Evolutionary conservation across 495 filamentous ascomycete species (phyloP).

Genomic region (Aspergillus mulundensis): DNA sequence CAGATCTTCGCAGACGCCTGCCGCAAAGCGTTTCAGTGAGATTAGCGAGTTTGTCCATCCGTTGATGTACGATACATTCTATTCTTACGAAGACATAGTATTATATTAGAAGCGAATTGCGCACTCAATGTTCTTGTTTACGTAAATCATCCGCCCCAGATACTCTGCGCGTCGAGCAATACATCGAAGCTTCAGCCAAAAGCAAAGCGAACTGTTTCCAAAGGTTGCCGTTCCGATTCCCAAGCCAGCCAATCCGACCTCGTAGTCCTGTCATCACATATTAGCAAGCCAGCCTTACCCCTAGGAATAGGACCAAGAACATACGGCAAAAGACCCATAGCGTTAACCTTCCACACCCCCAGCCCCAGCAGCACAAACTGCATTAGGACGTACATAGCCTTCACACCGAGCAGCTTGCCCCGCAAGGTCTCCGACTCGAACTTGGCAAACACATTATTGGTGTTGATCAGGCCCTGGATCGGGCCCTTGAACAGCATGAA

Average conservation of each 20-base stretch:
- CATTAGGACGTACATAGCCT: constrained; percentile 80
- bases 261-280: constrained; percentile 61
- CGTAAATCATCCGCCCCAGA: too few relatives aligned
- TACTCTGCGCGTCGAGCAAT: too few relatives aligned
- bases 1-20: constrained; percentile 44
- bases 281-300: constrained; percentile 11
- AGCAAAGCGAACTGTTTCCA: constrained; percentile 63
- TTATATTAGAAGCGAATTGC: background rate
- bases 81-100: background rate
- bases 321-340: constrained; percentile 92
- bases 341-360: constrained; percentile 95
- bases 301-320: constrained; percentile 26
- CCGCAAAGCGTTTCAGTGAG: constrained; percentile 25
- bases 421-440: constrained; percentile 84
- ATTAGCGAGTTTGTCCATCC: background rate
- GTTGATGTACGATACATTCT: background rate
- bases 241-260: constrained; percentile 94
- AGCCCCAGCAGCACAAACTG: constrained; percentile 77
- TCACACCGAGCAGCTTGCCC: constrained; percentile 68
- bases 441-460: constrained; percentile 75
- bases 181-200: constrained; percentile 29
- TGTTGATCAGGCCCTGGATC: constrained; percentile 73
- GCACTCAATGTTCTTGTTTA: background rate
- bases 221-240: constrained; percentile 73
- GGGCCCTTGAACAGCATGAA: constrained; percentile 98